A percentile compares a stretch with the other conserved stretches of the same genome.
Conservation (phyloP, 495 filamentous ascomycete genomes). For the Alectoria sarmentosa region DNA sequence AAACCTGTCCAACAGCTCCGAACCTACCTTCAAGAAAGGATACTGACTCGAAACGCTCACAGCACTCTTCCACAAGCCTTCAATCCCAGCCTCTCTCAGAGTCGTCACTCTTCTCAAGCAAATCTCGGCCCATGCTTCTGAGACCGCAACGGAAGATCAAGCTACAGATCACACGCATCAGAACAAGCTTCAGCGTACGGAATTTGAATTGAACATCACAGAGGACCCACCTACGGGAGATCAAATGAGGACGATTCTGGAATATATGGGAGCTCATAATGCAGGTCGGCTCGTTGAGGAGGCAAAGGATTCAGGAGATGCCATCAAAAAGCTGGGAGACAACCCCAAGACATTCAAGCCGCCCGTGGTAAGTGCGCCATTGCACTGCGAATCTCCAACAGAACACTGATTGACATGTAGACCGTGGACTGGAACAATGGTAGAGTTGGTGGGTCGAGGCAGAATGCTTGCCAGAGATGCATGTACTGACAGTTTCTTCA, state of each 20-base stretch:
- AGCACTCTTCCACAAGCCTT: conserved; percentile 78
- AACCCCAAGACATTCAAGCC: conserved; percentile 54
- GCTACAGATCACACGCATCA: conserved; percentile 51
- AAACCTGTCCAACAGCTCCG: background rate
- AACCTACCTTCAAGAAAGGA: background rate
- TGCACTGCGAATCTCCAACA: background rate
- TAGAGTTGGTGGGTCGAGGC: conserved; percentile 45
- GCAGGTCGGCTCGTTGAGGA: conserved; percentile 56
- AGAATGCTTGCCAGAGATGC: background rate
- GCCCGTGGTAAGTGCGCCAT: conserved; percentile 55
- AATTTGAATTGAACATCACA: conserved; percentile 83
- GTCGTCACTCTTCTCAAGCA: conserved; percentile 69
- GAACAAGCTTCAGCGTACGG: conserved; percentile 48
- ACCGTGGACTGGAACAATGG: conserved; percentile 94
- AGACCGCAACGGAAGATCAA: conserved; percentile 58
- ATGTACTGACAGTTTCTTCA: conserved; percentile 28
- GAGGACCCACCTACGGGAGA: conserved; percentile 73
- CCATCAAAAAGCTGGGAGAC: conserved; percentile 62
- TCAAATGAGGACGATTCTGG: conserved; percentile 79
- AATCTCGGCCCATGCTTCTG: conserved; percentile 52
- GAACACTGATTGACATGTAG: conserved; percentile 34
- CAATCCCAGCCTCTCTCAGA: conserved; percentile 54
- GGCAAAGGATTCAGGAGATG: conserved; percentile 64
- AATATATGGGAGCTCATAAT: conserved; percentile 53
- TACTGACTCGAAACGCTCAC: background rate